These are phyloP conservation scores for Tetrahymena elliotti DNA, from an alignment of 73 alveolate genomes.

Conservation along the genomic window DNA sequence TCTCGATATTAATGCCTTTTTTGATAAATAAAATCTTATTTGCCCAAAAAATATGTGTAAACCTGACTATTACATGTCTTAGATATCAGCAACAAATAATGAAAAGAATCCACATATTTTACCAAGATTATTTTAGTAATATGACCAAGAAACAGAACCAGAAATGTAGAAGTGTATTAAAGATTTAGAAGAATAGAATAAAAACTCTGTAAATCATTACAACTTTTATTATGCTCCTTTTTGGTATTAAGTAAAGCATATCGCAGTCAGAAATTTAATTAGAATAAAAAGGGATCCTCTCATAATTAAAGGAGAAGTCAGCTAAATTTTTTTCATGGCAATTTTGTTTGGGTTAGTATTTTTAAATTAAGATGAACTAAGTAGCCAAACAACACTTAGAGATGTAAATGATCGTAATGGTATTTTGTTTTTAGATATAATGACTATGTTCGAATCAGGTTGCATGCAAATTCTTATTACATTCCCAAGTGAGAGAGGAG, in stretches of 20 bases:
- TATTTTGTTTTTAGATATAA: constrained; percentile 23
- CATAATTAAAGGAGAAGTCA: neutral
- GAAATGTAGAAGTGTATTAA: neutral
- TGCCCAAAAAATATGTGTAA: constrained; percentile 66
- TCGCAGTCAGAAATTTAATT: neutral
- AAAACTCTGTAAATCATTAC: neutral
- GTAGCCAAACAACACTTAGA: neutral
- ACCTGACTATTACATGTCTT: constrained; percentile 57
- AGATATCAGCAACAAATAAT: neutral
- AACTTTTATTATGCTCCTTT: neutral
- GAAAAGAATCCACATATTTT: neutral
- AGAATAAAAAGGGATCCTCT: neutral
- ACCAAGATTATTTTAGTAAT: neutral
- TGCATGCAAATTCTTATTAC: constrained; percentile 3
- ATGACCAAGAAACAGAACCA: neutral
- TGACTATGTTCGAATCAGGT: constrained; percentile 13
- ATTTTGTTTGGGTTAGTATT: neutral
- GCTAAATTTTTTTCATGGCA: neutral
- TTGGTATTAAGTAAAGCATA: neutral
- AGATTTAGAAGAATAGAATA: neutral
- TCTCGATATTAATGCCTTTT: constrained; percentile 1
- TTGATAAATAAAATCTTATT: constrained; percentile 38
- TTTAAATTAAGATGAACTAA: neutral
- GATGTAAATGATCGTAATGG: neutral
- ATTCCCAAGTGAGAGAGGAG: constrained; percentile 37